Conservation (phyloP, 2,329 filamentous ascomycete genomes). For the Chrysoporthe puriensis region DNA sequence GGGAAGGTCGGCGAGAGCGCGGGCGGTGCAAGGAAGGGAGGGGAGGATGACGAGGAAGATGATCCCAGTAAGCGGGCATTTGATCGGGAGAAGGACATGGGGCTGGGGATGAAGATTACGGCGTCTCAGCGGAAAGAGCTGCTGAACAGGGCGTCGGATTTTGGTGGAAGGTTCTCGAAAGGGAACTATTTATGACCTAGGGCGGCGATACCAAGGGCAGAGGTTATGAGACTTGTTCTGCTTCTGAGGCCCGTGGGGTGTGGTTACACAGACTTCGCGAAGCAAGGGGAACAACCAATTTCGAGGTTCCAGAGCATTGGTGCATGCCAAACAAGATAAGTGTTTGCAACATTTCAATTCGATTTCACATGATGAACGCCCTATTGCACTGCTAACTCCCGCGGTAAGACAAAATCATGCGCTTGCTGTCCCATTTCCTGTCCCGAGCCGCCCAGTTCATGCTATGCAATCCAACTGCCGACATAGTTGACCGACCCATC, state of each 20-base stretch:
- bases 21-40: conserved; percentile 41
- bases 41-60: conserved; percentile 70
- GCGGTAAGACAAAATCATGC: conserved; percentile 14
- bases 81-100: conserved; percentile 94
- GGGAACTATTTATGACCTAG: conserved; percentile 62
- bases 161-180: conserved; percentile 79
- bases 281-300: neutral
- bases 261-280: neutral
- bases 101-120: conserved; percentile 71
- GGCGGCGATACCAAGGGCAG: neutral
- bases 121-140: conserved; percentile 76
- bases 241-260: neutral
- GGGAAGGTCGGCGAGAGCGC: conserved; percentile 27
- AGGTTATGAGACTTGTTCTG: neutral
- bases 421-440: conserved; percentile 18
- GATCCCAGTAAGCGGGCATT: conserved; percentile 90
- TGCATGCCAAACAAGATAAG: neutral
- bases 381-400: conserved; percentile 8
- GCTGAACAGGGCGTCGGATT: conserved; percentile 77
- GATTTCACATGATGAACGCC: conserved; percentile 11
- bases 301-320: neutral
- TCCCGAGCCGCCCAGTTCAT: neutral
- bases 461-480: neutral
- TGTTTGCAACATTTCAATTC: conserved; percentile 4
- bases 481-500: neutral